phyloP scores from a whole-genome alignment of 1,284 basidiomycete genomes.

The Waitea zeae region DNA sequence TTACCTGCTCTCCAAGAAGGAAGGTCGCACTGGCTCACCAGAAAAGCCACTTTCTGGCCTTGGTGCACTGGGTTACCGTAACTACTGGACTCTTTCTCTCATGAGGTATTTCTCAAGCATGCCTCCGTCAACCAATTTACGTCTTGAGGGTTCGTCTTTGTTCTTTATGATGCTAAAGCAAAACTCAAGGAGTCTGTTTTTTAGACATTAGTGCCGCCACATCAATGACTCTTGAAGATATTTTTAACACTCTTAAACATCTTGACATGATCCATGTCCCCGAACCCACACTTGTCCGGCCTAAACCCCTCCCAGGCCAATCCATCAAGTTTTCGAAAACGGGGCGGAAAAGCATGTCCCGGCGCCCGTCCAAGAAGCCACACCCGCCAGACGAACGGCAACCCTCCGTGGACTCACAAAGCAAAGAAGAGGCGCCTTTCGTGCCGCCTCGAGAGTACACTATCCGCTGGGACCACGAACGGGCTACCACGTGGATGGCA shows the following conservation, averaged over 20 bases:
- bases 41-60: conserved; percentile 87
- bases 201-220: conserved; percentile 78
- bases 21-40: conserved; percentile 74
- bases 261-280: conserved; percentile 61
- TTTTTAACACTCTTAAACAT: conserved; percentile 62
- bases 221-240: conserved; percentile 85
- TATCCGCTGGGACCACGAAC: conserved; percentile 59
- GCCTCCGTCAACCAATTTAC: conserved; percentile 39
- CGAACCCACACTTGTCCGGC: conserved; percentile 27
- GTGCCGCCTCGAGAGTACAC: conserved; percentile 60
- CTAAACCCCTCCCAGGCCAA: conserved; percentile 52
- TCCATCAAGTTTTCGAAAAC: conserved; percentile 57
- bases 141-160: conserved; percentile 51
- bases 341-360: conserved; percentile 44
- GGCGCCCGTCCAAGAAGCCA: conserved; percentile 41
- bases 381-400: conserved; percentile 24
- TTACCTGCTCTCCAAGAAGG: conserved; percentile 92
- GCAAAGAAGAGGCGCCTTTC: conserved; percentile 32
- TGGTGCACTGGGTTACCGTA: conserved; percentile 83
- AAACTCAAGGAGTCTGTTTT: too few species aligned
- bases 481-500: conserved; percentile 48
- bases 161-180: too few species aligned
- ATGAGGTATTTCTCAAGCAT: conserved; percentile 68
- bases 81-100: conserved; percentile 90
- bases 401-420: conserved; percentile 14